Evolutionary conservation across 352 stramenopile species (phyloP), one percentile per base, ranked within the genome.

Genomic region (Pythium sukuiense): DNA sequence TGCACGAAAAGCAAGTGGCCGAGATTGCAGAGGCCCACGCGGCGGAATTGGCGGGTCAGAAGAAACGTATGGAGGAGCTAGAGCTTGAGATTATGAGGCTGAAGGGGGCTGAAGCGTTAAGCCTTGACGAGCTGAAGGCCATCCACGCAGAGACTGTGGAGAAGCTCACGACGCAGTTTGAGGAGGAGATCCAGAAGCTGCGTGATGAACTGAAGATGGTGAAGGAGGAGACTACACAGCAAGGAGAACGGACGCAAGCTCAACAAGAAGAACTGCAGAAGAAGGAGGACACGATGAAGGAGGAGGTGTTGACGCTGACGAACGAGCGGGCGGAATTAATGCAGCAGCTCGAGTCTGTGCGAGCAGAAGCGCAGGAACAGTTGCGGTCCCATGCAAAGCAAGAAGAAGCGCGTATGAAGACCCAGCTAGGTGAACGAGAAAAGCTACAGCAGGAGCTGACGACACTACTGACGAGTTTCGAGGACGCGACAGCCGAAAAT

Each of bases 351-450:
- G 55, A 63, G 43, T 7, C 52, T 14, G 49, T 62, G 12, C 41
- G 60, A 6, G 54, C 67, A 13, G 69, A 33, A 39, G 50, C 58
- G 18, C 43, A 41, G 14, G 41, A 65, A 24, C 63, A 70, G 50
- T 20, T 61, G 11, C 49, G 18, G 9, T 33, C 59, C 8, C 55
- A 65, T 2, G 52, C 58, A 3, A 70, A 59, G 37, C 55, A 67
- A 11, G 67, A 64, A 37, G 63, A 76, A 65, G 59, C 57, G 6
- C 67, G 63, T 9, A 45, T 63, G 61, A 72, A 71, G 63, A 68
- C 59, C 56, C 72, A 72, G 39, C 56, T 58, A 20, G 76, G 76
- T 63, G 67, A 78, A 30, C 55, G 66, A 5, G 76, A 83, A 18
- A 71, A 57, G 32, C 49, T 73, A 50, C 67, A 67, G 58, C 54